Evolutionary conservation across 2,329 filamentous ascomycete species (phyloP).

Genomic region (Colletotrichum trifolii): DNA sequence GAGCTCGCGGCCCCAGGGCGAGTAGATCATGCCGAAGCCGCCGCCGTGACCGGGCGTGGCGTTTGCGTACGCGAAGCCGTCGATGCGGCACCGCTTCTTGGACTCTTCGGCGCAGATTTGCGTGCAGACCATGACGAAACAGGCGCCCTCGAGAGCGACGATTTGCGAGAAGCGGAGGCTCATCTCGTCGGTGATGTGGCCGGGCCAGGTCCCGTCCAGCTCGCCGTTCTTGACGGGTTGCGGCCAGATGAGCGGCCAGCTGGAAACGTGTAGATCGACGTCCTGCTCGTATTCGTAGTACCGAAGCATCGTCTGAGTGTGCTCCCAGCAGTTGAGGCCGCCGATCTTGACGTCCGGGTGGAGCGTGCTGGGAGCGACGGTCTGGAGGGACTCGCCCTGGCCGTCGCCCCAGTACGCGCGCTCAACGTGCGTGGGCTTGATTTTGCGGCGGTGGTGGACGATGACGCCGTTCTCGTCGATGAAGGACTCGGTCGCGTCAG

Average conservation of each 20-base stretch:
- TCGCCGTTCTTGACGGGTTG: conserved; percentile 40
- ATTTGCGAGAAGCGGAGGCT: conserved; percentile 51
- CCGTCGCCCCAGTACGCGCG: conserved; percentile 65
- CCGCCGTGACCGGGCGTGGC: conserved; percentile 37
- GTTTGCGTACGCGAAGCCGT: conserved; percentile 34
- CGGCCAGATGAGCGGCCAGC: conserved; percentile 46
- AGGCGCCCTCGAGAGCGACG: conserved; percentile 57
- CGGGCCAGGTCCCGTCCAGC: conserved; percentile 48
- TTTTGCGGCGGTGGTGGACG: conserved; percentile 59
- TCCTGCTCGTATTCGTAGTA: conserved; percentile 43
- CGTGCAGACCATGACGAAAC: conserved; percentile 54
- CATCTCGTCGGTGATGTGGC: conserved; percentile 49
- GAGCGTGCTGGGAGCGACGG: conserved; percentile 57
- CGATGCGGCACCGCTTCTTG: conserved; percentile 38
- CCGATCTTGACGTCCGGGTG: conserved; percentile 60
- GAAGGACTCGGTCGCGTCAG: conserved; percentile 51
- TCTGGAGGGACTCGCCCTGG: conserved; percentile 64
- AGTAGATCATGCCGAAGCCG: conserved; percentile 47
- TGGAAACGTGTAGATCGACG: conserved; percentile 44
- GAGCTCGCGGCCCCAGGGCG: conserved; percentile 44
- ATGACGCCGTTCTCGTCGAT: conserved; percentile 60
- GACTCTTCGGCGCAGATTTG: conserved; percentile 54
- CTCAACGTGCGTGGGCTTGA: conserved; percentile 62
- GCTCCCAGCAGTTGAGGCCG: conserved; percentile 67
- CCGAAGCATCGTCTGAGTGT: conserved; percentile 43